Conservation (phyloP, 2,329 filamentous ascomycete genomes). For the Calonectria fujianensis region DNA sequence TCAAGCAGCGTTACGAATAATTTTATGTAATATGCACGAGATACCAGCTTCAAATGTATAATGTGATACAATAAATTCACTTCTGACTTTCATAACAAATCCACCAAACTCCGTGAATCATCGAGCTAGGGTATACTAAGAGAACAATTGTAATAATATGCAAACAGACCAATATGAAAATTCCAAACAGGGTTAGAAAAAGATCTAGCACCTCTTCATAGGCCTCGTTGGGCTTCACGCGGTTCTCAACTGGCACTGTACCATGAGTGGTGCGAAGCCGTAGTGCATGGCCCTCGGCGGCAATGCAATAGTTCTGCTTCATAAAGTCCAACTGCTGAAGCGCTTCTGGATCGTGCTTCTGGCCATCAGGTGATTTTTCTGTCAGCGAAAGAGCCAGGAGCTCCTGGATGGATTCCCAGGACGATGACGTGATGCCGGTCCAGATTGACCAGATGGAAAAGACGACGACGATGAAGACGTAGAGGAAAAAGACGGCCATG, state of each 20-base stretch:
- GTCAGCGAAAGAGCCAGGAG: conserved; percentile 31
- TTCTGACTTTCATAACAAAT: neutral
- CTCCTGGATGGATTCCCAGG: conserved; percentile 37
- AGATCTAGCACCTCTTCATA: conserved; percentile 28
- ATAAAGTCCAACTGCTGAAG: conserved; percentile 20
- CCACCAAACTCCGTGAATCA: neutral
- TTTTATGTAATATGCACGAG: neutral
- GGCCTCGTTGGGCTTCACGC: conserved; percentile 32
- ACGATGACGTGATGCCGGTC: conserved; percentile 36
- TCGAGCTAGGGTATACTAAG: neutral
- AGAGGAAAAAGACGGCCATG: conserved; percentile 36
- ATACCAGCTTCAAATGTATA: neutral
- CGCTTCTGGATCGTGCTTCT: neutral
- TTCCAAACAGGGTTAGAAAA: neutral
- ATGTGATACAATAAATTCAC: neutral
- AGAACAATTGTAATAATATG: neutral
- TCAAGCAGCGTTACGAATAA: neutral
- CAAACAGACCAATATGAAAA: neutral
- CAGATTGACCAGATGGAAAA: conserved; percentile 40
- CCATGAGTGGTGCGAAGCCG: conserved; percentile 19
- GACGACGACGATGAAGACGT: conserved; percentile 24
- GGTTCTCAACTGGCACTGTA: conserved; percentile 26
- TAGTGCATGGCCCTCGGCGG: conserved; percentile 9
- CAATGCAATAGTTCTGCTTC: conserved; percentile 39
- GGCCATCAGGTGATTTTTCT: neutral